Evolutionary conservation across 2,329 filamentous ascomycete species (phyloP).

Genomic region (Thyridium curvatum): DNA sequence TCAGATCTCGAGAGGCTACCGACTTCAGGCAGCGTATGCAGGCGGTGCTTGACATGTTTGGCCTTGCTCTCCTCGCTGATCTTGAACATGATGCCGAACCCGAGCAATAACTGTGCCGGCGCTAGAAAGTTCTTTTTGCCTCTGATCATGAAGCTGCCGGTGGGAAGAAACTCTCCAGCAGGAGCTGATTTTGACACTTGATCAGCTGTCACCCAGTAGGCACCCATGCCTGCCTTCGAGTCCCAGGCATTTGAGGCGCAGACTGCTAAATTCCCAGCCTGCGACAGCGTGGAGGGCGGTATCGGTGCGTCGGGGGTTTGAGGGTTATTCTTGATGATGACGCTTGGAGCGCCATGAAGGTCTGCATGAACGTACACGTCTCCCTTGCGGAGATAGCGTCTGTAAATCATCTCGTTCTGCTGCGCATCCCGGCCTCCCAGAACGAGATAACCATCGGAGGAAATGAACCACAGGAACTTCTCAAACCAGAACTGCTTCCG

Average conservation of each 20-base stretch:
- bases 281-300: constrained; percentile 82
- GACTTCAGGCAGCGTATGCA: neutral
- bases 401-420: constrained; percentile 91
- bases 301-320: constrained; percentile 76
- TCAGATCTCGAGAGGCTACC: too few species aligned
- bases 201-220: constrained; percentile 89
- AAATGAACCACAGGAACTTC: constrained; percentile 94
- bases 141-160: constrained; percentile 72
- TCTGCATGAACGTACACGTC: constrained; percentile 93
- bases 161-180: constrained; percentile 71
- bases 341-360: constrained; percentile 72
- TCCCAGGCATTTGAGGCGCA: constrained; percentile 91
- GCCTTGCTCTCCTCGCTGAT: constrained; percentile 83
- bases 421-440: constrained; percentile 82
- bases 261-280: constrained; percentile 80
- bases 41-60: constrained; percentile 69
- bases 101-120: constrained; percentile 79
- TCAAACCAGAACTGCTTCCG: constrained; percentile 91
- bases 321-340: constrained; percentile 85
- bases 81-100: constrained; percentile 81
- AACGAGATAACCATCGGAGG: constrained; percentile 89
- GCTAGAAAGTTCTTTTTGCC: constrained; percentile 90
- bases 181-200: constrained; percentile 84
- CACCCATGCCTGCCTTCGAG: constrained; percentile 89
- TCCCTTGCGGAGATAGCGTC: constrained; percentile 75